Percentiles rank a stretch among this genome's conserved stretches.
Conservation (phyloP, 2,329 filamentous ascomycete species). For the Aspergillaceae sp. region DNA sequence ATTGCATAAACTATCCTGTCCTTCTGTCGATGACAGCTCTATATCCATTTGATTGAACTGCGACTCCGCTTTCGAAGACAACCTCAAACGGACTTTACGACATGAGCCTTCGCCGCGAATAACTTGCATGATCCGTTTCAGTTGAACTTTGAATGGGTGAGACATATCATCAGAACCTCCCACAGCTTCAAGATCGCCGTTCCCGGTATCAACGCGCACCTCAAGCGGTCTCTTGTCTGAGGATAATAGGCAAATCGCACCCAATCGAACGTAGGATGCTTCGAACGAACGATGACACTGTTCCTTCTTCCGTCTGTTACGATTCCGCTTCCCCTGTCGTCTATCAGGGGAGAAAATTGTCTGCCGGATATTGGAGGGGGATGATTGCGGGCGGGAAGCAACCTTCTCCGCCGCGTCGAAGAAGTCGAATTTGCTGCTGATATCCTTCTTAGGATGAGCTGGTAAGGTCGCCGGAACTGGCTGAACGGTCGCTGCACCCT, state of each 20-base stretch:
- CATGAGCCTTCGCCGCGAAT: conserved; percentile 12
- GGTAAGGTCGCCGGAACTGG: conserved; percentile 9
- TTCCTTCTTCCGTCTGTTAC: conserved; percentile 4
- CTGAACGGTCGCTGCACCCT: conserved; percentile 27
- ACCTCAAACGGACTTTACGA: conserved; percentile 21
- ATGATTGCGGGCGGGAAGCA: conserved; percentile 10
- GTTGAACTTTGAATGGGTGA: conserved; percentile 4
- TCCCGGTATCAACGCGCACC: conserved; percentile 9
- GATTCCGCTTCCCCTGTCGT: conserved; percentile 5
- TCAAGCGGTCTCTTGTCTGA: conserved; percentile 3
- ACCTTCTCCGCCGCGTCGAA: not conserved
- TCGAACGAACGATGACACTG: conserved; percentile 7
- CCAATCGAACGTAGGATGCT: conserved; percentile 16
- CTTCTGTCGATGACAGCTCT: conserved; percentile 16
- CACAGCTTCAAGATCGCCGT: not conserved
- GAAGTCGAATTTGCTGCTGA: conserved; percentile 1
- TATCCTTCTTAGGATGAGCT: conserved; percentile 3
- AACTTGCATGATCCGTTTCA: conserved; percentile 16
- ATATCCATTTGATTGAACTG: conserved; percentile 18
- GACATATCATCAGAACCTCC: not conserved
- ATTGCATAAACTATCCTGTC: conserved; percentile 14
- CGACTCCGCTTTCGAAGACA: conserved; percentile 13
- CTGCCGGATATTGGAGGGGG: conserved; percentile 25
- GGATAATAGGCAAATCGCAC: conserved; percentile 6
- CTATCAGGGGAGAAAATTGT: conserved; percentile 19